A percentile compares a stretch with the other conserved stretches of the same genome.
Conservation (phyloP, 2,329 filamentous ascomycete genomes). For the Penicillium frequentans region DNA sequence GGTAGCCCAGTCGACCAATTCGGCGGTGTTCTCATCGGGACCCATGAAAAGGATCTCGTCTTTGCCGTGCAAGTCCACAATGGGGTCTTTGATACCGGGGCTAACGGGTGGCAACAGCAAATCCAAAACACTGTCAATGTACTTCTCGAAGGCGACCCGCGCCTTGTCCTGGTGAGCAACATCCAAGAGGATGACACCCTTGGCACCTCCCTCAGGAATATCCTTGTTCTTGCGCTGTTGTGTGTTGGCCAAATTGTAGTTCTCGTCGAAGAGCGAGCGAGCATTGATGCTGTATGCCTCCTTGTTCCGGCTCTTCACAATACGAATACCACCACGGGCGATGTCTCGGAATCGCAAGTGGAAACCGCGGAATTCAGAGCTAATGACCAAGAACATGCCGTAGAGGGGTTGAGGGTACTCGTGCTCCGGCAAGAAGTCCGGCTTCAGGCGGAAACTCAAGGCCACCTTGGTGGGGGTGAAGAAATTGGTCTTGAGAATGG, state of each 20-base stretch:
- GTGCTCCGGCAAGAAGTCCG: conserved; percentile 76
- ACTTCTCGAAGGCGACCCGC: conserved; percentile 94
- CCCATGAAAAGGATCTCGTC: conserved; percentile 98
- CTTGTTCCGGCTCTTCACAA: conserved; percentile 95
- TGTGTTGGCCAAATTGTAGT: conserved; percentile 96
- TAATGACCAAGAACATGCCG: conserved; percentile 98
- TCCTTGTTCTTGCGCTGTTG: conserved; percentile 99
- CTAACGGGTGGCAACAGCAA: conserved; percentile 85
- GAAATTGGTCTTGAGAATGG: conserved; percentile 93
- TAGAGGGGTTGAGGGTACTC: conserved; percentile 94
- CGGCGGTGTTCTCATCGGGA: conserved; percentile 97
- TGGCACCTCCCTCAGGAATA: conserved; percentile 96
- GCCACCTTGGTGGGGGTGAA: conserved; percentile 99
- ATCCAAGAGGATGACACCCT: conserved; percentile 94
- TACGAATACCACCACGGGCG: conserved; percentile 92
- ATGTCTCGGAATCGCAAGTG: conserved; percentile 97
- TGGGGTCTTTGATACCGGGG: conserved; percentile 97
- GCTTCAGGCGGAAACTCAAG: conserved; percentile 88
- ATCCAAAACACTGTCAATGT: conserved; percentile 98
- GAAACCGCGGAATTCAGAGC: conserved; percentile 94
- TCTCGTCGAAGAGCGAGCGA: conserved; percentile 94
- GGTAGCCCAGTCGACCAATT: conserved; percentile 98
- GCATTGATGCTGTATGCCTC: conserved; percentile 97
- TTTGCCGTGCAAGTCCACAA: conserved; percentile 92
- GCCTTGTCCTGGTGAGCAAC: conserved; percentile 92